A percentile compares a stretch with the other conserved stretches of the same genome.
Conservation (phyloP, 1,284 basidiomycete genomes). For the Rhodotorula sp. region DNA sequence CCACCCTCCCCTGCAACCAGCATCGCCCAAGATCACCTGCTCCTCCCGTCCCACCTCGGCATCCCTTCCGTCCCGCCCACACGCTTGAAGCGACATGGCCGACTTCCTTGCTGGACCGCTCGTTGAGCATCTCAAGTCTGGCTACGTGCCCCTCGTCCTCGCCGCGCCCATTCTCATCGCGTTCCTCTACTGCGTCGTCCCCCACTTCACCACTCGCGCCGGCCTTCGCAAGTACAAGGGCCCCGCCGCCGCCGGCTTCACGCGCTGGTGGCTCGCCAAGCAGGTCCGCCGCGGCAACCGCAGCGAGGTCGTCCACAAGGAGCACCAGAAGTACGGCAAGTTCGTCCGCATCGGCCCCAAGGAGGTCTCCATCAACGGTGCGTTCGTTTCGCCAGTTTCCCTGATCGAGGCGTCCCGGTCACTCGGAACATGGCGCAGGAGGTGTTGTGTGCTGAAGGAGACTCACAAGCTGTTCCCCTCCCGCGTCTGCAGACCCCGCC, state of each 20-base stretch:
- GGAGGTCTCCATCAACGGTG: constrained; percentile 30
- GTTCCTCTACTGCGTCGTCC: constrained; percentile 41
- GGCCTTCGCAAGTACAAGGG: constrained; percentile 60
- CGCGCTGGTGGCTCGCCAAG: constrained; percentile 74
- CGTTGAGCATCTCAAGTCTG: constrained; percentile 5
- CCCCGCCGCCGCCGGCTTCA: constrained; percentile 71
- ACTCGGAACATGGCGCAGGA: too few species aligned
- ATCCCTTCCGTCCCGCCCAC: neutral
- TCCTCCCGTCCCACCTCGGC: neutral
- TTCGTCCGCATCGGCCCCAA: constrained; percentile 32
- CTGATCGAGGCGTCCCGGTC: too few species aligned
- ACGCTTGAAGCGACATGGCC: neutral
- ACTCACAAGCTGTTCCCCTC: constrained; percentile 54
- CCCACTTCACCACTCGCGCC: constrained; percentile 27
- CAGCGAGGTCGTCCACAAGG: constrained; percentile 70
- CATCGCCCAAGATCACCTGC: neutral
- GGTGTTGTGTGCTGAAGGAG: too few species aligned
- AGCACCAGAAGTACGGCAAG: constrained; percentile 69
- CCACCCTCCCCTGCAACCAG: too few species aligned
- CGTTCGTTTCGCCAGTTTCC: neutral
- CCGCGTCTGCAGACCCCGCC: constrained; percentile 76
- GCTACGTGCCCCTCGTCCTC: constrained; percentile 6
- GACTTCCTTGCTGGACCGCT: constrained; percentile 7
- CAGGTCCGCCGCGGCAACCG: constrained; percentile 69
- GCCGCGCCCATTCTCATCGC: constrained; percentile 26